Conservation (phyloP, 1,284 basidiomycete genomes). For the Cystobasidium slooffiae region DNA sequence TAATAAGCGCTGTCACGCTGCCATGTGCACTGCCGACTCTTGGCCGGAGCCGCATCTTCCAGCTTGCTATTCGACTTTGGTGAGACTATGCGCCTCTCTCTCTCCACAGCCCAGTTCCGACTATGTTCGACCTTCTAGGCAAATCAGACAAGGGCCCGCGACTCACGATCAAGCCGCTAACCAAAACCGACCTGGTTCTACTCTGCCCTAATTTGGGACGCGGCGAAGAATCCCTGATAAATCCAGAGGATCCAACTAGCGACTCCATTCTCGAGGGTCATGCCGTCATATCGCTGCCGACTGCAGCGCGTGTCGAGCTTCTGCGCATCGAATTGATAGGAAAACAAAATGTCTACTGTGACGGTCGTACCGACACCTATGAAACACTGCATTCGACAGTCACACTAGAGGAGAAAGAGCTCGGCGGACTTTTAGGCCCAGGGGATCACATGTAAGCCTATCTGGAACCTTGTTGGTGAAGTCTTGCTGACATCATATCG, state of each 20-base stretch:
- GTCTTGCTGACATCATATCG: no score
- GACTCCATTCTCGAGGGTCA: slow-evolving; percentile 31
- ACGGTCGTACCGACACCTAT: not conserved
- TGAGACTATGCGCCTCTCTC: no score
- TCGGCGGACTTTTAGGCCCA: not conserved
- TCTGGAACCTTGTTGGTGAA: no score
- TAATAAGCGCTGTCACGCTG: no score
- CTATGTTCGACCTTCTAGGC: not conserved
- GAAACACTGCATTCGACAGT: slow-evolving; percentile 15
- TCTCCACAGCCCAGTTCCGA: not conserved
- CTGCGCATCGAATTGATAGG: slow-evolving; percentile 25
- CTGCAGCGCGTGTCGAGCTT: slow-evolving; percentile 3
- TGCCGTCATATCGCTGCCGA: slow-evolving; percentile 10
- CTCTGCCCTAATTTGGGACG: slow-evolving; percentile 23
- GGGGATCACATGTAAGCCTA: slow-evolving; percentile 13
- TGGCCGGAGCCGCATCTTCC: no score
- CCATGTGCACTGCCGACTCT: no score
- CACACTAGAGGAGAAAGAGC: not conserved
- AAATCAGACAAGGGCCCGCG: not conserved
- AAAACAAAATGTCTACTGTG: slow-evolving; percentile 18
- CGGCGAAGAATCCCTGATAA: slow-evolving; percentile 6
- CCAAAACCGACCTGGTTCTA: slow-evolving; percentile 17
- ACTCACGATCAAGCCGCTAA: slow-evolving; percentile 21
- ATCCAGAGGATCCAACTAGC: slow-evolving; percentile 22
- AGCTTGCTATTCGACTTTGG: no score